phyloP scores from a whole-genome alignment of 116 monocot genomes.

The Thalassia testudinum region DNA sequence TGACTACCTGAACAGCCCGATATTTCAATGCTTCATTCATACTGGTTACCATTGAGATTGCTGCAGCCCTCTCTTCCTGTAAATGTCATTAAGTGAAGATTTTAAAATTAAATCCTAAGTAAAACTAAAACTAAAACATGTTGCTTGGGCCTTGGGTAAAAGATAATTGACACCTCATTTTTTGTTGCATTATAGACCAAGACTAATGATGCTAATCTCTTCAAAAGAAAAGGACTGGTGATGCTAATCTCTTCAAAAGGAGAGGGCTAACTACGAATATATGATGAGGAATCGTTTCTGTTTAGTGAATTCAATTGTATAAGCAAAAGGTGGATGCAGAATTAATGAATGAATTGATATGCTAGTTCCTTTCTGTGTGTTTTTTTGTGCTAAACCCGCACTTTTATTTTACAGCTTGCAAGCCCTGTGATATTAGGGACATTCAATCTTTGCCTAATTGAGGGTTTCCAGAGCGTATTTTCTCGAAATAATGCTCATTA shows the following conservation, averaged over 20 bases:
- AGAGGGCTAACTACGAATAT: too few relatives aligned
- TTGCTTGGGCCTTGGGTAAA: too few relatives aligned
- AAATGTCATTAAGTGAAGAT: not conserved
- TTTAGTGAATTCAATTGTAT: too few relatives aligned
- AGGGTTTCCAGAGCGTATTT: not conserved
- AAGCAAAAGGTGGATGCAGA: too few relatives aligned
- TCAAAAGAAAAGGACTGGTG: not conserved
- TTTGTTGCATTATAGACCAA: too few relatives aligned
- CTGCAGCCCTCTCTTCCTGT: slow-evolving; percentile 52
- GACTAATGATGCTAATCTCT: too few relatives aligned
- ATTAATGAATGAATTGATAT: too few relatives aligned
- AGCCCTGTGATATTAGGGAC: not conserved
- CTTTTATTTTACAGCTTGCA: too few relatives aligned
- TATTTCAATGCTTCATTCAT: slow-evolving; percentile 54
- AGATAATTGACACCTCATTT: too few relatives aligned
- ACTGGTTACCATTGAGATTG: slow-evolving; percentile 37
- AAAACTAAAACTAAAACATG: not conserved
- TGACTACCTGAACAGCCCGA: slow-evolving; percentile 46
- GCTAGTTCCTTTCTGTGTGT: too few relatives aligned
- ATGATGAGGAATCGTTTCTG: too few relatives aligned
- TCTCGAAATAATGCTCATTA: not conserved
- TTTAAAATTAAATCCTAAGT: not conserved
- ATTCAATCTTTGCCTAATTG: not conserved
- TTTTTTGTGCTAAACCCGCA: too few relatives aligned
- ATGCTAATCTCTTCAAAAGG: not conserved